Percentiles rank a stretch among this genome's conserved stretches.
Conservation (phyloP, 2,329 filamentous ascomycete genomes). For the Fusarium sp. region DNA sequence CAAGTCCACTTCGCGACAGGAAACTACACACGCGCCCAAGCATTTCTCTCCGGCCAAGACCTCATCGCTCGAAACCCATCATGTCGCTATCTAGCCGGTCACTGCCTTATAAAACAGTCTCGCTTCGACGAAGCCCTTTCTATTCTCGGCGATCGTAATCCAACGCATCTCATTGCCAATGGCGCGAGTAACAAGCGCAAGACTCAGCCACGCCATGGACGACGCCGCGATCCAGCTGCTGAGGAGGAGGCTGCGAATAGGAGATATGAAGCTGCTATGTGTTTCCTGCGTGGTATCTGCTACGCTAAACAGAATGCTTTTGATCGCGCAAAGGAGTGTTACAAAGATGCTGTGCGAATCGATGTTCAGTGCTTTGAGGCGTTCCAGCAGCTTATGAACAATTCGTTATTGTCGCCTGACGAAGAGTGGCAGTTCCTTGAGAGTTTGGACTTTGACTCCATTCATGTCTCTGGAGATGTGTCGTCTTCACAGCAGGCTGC, state of each 20-base stretch:
- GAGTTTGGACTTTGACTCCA: conserved; percentile 88
- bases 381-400: conserved; percentile 97
- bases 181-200: conserved; percentile 55
- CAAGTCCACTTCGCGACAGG: conserved; percentile 96
- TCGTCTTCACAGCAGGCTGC: conserved; percentile 85
- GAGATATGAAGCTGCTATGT: conserved; percentile 96
- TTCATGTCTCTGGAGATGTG: conserved; percentile 73
- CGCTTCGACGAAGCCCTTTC: conserved; percentile 89
- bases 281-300: conserved; percentile 91
- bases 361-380: conserved; percentile 99
- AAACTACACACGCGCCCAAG: conserved; percentile 92
- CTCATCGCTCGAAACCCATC: conserved; percentile 84
- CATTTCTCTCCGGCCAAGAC: conserved; percentile 86
- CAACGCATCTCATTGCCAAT: conserved; percentile 84
- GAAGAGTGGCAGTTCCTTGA: conserved; percentile 93
- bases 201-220: conserved; percentile 50
- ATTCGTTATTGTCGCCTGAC: conserved; percentile 87
- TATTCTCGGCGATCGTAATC: conserved; percentile 91
- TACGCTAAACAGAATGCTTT: conserved; percentile 98
- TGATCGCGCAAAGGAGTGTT: conserved; percentile 96
- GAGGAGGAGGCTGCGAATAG: conserved; percentile 79
- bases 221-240: conserved; percentile 50
- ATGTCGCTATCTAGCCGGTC: conserved; percentile 91
- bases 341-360: conserved; percentile 96
- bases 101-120: conserved; percentile 93